Evolutionary conservation across 2,329 filamentous ascomycete species (phyloP), one percentile per base, ranked within the genome.

Genomic region (Berkeleyomyces basicola): DNA sequence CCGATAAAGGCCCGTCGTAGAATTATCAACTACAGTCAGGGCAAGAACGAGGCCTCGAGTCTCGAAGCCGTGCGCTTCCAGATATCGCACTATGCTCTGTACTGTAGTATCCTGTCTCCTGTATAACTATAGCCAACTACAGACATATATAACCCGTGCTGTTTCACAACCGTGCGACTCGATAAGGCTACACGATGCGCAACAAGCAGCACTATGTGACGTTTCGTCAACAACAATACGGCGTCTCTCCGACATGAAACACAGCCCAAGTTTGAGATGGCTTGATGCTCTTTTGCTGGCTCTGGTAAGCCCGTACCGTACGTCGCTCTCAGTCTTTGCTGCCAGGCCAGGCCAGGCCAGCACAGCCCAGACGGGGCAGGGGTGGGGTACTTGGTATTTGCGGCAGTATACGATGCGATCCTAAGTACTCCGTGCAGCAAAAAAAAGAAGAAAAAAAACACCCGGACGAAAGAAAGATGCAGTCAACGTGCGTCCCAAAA

Each of bases 401-500:
- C 42, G 31, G 16, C 31, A 10, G 44, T 36, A 33, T 59, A 44
- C 58, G 33, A 37, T 33, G 37, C 9, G 7, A 23, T 43, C 23
- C 11, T 31, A 59, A 59, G 58, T 59, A 59, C 58, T 44, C 58
- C 58, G 58, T 59, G 58, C 58, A 42, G 42, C 58, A 37, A 46
- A 37, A 46, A 59, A 23, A 42, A 59, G 11, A 51, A 23, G n/a
- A 51, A 46, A 51, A 51, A 51, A n/a, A 51, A 51, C 9, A 14
- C 9, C 36, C 16, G 39, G 31, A 59, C 58, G 58, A 39, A 36
- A 36, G 23, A 23, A 39, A 46, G 58, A 11, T 47, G 31, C 55
- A 42, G 55, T 31, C 23, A 36, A 36, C 14, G 31, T 23, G 40
- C 37, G 39, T 31, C 55, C 37, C 11, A 40, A 43, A 31, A 49